Base-by-base conservation (phyloP, 495 filamentous ascomycete species). In the Podospora sp. region DNA sequence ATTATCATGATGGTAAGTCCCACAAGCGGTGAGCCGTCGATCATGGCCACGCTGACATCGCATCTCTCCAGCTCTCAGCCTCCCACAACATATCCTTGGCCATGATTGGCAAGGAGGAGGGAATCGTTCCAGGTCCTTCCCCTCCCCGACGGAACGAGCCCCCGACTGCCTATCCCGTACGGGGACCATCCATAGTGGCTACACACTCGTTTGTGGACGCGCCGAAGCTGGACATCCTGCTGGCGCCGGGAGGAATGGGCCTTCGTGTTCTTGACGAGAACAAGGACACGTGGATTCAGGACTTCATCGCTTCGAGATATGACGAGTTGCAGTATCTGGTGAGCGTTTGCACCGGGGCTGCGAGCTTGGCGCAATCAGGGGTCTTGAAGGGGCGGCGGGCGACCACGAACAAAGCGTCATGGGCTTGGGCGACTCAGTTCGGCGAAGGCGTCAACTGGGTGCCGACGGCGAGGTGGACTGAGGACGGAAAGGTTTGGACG, bases 381-480 rank as follows among this genome's bases (percentile, higher is more conserved):
- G 72, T 88, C 18, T 65, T 88, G 24, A 79, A 87, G 60, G 83
- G 84, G 0, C 66, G 69, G 12, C 65, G 76, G 2, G 86, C 83
- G 6, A 89, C 86, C 0, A 85, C 83, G 60, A 88, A 88, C 69
- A 86, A 89, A 75, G 81, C 81, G 29, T 83, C 83, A 11, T 89
- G 86, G 86, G 67, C 76, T 8, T 12, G 12, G 14, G 56, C 69
- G 14, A 68, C 63, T n/a, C n/a, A 63, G 20, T 69, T 71, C 60
- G 71, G 69, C n/a, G 49, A 60, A 3, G 64, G 67, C 14, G 69
- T 73, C 1, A 68, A 68, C 29, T 75, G 72, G 72, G 65, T 67
- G 50, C 70, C 67, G 1, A 69, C 69, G 9, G 73, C 73, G 7
- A 60, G 73, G 26, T 75, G 73, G 71, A 67, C 69, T 0, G 73